phyloP scores from a whole-genome alignment of 2,329 filamentous ascomycete genomes.

The Huntiella abstrusa region DNA sequence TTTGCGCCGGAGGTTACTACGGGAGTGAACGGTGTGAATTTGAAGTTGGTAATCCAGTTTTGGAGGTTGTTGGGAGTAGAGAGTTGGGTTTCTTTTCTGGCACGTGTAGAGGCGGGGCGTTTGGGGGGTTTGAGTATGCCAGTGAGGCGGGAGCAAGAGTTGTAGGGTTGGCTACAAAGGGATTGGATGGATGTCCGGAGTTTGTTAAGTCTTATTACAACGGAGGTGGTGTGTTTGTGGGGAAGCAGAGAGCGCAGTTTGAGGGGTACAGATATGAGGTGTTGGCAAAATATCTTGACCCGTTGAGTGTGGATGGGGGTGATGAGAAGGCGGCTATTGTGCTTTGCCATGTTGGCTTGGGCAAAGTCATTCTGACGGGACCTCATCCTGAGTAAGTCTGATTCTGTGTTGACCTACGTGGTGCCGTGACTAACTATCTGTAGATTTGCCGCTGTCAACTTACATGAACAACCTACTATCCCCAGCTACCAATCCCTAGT shows the following conservation, averaged over 20 bases:
- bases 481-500: constrained; percentile 55
- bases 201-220: constrained; percentile 74
- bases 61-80: constrained; percentile 71
- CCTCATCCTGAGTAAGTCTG: constrained; percentile 67
- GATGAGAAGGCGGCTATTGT: constrained; percentile 60
- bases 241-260: constrained; percentile 30
- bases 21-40: constrained; percentile 71
- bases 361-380: constrained; percentile 61
- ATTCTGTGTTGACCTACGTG: neutral
- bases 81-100: constrained; percentile 84
- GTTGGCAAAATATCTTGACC: constrained; percentile 59
- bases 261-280: constrained; percentile 42
- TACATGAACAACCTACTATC: constrained; percentile 46
- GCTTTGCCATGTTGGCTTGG: constrained; percentile 65
- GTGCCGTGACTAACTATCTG: constrained; percentile 9
- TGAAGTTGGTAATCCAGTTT: constrained; percentile 52
- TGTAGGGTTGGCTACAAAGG: constrained; percentile 44
- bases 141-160: constrained; percentile 71
- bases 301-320: constrained; percentile 59
- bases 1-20: constrained; percentile 93
- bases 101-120: constrained; percentile 68
- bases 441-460: constrained; percentile 67
- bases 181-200: constrained; percentile 34
- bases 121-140: constrained; percentile 74
- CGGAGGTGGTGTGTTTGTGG: constrained; percentile 82